These are phyloP conservation scores for Ceratocystis lukuohia DNA, from an alignment of 2,329 filamentous ascomycete species.

Conservation along the genomic window DNA sequence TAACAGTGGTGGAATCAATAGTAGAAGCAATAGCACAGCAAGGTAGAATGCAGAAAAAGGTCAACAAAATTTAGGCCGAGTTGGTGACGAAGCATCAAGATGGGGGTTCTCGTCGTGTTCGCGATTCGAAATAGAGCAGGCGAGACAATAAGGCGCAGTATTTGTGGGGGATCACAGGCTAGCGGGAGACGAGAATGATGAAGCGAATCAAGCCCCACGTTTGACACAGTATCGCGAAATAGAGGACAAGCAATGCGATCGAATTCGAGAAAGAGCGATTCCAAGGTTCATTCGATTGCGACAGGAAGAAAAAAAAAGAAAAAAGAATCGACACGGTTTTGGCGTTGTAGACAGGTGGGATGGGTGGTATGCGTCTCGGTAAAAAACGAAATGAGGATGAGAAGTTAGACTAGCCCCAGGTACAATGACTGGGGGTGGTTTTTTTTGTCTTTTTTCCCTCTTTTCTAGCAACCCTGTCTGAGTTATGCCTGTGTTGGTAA, in stretches of 20 bases:
- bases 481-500: not conserved
- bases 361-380: conserved; percentile 7
- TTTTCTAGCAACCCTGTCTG: not conserved
- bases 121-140: not conserved
- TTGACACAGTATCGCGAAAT: not conserved
- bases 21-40: not conserved
- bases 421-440: conserved; percentile 8
- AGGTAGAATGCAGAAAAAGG: too few species aligned
- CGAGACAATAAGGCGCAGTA: not conserved
- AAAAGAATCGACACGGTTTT: not conserved
- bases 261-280: not conserved
- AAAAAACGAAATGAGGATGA: conserved; percentile 18
- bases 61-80: too few species aligned
- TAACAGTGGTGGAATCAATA: not conserved
- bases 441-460: not conserved
- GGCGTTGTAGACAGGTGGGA: not conserved
- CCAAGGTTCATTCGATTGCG: not conserved
- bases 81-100: too few species aligned
- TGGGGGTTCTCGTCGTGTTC: not conserved
- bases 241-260: conserved; percentile 7
- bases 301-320: not conserved
- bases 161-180: not conserved
- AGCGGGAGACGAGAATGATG: not conserved
- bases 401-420: conserved; percentile 11
- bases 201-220: not conserved